These are phyloP conservation scores for Chrysoporthe cubensis DNA, from an alignment of 2,329 filamentous ascomycete genomes.

Conservation along the genomic window DNA sequence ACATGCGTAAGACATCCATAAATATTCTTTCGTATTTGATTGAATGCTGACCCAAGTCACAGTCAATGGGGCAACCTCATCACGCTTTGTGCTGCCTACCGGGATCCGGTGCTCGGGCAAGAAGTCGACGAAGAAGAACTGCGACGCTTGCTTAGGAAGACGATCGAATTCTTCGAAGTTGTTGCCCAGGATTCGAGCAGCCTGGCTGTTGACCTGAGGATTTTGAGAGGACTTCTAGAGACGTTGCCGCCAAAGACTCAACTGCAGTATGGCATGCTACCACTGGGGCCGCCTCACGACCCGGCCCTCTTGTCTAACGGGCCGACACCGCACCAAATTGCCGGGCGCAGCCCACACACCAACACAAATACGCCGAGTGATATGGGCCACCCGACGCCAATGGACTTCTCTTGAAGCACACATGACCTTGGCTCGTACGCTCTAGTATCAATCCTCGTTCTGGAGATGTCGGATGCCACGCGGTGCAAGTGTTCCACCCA, in stretches of 20 bases:
- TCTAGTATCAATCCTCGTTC: background rate
- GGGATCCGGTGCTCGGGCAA: conserved; percentile 62
- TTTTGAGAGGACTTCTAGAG: conserved; percentile 64
- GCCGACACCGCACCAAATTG: conserved; percentile 16
- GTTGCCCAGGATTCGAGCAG: conserved; percentile 76
- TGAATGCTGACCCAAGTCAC: conserved; percentile 9
- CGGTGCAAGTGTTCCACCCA: background rate
- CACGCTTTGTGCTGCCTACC: conserved; percentile 82
- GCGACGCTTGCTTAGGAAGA: conserved; percentile 67
- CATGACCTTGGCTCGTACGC: background rate
- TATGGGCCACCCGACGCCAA: conserved; percentile 22
- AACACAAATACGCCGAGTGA: conserved; percentile 19
- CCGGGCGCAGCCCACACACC: conserved; percentile 19
- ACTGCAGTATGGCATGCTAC: conserved; percentile 6
- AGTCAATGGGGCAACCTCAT: conserved; percentile 98
- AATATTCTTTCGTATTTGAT: background rate
- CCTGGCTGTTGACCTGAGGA: conserved; percentile 72
- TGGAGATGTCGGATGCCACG: background rate
- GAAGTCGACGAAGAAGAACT: conserved; percentile 63
- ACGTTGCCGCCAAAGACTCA: conserved; percentile 40
- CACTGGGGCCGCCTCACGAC: conserved; percentile 21
- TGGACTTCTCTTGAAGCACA: conserved; percentile 20
- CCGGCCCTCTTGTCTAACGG: conserved; percentile 13
- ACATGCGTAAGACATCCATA: conserved; percentile 73
- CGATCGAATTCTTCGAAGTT: conserved; percentile 74